Base-by-base conservation (phyloP, 2,329 filamentous ascomycete genomes). In the Piedraia hortae region DNA sequence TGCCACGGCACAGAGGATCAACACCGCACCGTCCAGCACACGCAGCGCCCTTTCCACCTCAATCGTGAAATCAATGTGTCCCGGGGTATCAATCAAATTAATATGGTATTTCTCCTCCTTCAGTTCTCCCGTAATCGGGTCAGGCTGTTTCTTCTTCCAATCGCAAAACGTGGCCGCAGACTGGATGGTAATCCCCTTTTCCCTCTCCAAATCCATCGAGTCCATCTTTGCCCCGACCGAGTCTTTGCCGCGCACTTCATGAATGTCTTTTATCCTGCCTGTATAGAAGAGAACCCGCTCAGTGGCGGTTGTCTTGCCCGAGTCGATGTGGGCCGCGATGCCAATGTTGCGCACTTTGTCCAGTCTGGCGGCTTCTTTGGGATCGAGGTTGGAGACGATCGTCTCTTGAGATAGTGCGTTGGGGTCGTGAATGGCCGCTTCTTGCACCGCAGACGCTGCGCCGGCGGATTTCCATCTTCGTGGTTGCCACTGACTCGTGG, bases 141-240 rank as follows among this genome's bases (percentile, higher is more conserved):
- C 39, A 1, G 39, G 38, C 12, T 48, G 45, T 46, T 63, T 68
- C 55, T 89, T 91, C 33, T 71, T 53, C 85, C 85, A 97, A 50
- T 97, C 80, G 47, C 77, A 89, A 46, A 90, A 97, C 1, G 85
- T 97, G 12, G 85, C 85, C 6, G 85, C 85, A 34, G 82, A 93
- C 48, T 97, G 82, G 40, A 97, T 97, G 26, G 85, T 97, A 45
- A 97, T 97, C 38, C 85, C 85, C 55, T 91, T 90, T 47, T 93
- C 85, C 48, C 85, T 62, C 52, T 97, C 85, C 34, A 97, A 57
- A 37, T 97, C 85, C 85, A 97, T 97, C 12, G 80, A 91, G 54
- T 97, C 85, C 85, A 97, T 97, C 56, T 97, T 97, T 28, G 85
- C 85, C 32, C 85, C 85, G 18, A 91, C 78, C 16, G 73, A 64